Evolutionary conservation across 352 stramenopile genomes (phyloP).

Genomic region (Blastocystis sp.): DNA sequence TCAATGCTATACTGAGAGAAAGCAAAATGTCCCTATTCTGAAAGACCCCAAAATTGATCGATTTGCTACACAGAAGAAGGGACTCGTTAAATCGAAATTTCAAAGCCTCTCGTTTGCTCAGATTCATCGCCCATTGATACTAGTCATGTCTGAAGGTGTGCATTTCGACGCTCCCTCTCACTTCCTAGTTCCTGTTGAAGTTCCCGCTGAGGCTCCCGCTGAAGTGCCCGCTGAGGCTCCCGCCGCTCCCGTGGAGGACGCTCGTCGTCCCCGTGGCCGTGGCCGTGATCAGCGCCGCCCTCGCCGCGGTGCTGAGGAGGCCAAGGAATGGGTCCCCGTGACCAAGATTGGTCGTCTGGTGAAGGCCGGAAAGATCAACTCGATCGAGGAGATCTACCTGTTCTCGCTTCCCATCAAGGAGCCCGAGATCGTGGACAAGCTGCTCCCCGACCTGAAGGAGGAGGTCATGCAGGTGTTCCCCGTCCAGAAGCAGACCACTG

Average conservation of each 20-base stretch:
- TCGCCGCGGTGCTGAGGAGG: slow-evolving; percentile 1
- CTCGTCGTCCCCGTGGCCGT: slow-evolving; percentile 39
- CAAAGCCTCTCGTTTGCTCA: background rate
- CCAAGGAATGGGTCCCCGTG: slow-evolving; percentile 84
- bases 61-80: background rate
- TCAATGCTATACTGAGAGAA: no score
- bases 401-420: slow-evolving; percentile 99
- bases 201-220: slow-evolving; percentile 17
- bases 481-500: slow-evolving; percentile 97
- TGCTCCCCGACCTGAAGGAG: slow-evolving; percentile 81
- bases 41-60: background rate
- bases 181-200: slow-evolving; percentile 6
- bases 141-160: slow-evolving; percentile 16
- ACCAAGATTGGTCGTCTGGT: slow-evolving; percentile 99
- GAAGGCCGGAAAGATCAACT: slow-evolving; percentile 96
- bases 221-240: background rate
- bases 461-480: slow-evolving; percentile 99
- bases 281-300: background rate
- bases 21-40: background rate
- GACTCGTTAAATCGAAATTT: background rate
- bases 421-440: slow-evolving; percentile 93
- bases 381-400: slow-evolving; percentile 98
- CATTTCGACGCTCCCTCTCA: background rate
- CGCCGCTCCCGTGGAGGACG: background rate
- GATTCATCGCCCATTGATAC: background rate